Evolutionary conservation across 2,329 filamentous ascomycete species (phyloP).

Genomic region (Fusarium newnesense): DNA sequence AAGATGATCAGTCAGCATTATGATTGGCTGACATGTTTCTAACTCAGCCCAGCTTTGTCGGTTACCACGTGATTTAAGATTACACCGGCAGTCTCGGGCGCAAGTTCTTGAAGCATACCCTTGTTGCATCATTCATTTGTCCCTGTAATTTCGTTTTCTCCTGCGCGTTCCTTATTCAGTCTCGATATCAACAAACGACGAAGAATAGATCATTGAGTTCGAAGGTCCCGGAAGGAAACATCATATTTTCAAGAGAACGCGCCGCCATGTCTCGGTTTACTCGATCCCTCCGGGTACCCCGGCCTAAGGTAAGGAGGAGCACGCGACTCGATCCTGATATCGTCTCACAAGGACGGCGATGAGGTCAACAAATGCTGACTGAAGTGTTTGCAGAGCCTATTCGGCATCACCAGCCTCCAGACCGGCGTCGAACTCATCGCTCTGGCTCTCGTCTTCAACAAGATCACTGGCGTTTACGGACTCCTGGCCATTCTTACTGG

Average conservation of each 20-base stretch:
- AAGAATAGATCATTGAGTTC: neutral
- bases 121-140: conserved; percentile 42
- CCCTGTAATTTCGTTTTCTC: conserved; percentile 21
- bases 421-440: conserved; percentile 88
- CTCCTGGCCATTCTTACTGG: conserved; percentile 90
- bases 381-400: conserved; percentile 71
- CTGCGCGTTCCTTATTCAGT: conserved; percentile 16
- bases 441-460: conserved; percentile 87
- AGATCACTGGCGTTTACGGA: conserved; percentile 89
- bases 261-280: conserved; percentile 51
- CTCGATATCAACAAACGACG: conserved; percentile 7
- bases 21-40: conserved; percentile 23
- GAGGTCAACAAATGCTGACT: conserved; percentile 26
- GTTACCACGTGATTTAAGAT: conserved; percentile 30
- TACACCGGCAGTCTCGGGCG: conserved; percentile 32
- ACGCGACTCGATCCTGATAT: conserved; percentile 8
- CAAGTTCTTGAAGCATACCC: conserved; percentile 35
- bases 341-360: neutral
- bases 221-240: conserved; percentile 3
- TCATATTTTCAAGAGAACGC: conserved; percentile 6
- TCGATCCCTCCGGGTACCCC: conserved; percentile 53
- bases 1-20: conserved; percentile 1
- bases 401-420: conserved; percentile 86
- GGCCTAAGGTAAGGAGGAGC: conserved; percentile 51
- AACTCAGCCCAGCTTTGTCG: neutral